These are phyloP conservation scores for Euphorbia pulcherrima DNA, from an alignment of 345 rosid genomes.

Conservation along the genomic window DNA sequence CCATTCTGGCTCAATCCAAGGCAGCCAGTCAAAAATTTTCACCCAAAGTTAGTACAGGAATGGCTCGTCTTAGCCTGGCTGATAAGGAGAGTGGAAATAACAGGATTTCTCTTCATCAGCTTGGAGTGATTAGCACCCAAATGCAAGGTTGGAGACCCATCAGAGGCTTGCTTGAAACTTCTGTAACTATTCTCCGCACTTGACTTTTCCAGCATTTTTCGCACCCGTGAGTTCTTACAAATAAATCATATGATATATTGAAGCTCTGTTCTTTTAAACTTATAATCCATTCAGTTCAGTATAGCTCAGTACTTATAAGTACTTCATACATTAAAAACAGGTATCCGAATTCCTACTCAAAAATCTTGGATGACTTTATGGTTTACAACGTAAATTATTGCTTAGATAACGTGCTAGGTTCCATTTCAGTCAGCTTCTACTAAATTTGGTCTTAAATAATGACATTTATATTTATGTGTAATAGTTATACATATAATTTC, in stretches of 20 bases:
- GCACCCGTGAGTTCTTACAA: conserved; percentile 63
- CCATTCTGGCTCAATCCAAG: conserved; percentile 56
- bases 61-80: conserved; percentile 61
- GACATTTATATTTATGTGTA: no score
- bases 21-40: conserved; percentile 35
- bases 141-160: conserved; percentile 83
- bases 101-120: conserved; percentile 57
- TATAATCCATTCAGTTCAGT: no score
- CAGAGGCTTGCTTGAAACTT: conserved; percentile 81
- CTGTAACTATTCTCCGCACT: conserved; percentile 72
- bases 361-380: no score
- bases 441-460: no score
- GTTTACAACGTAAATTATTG: no score
- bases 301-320: no score
- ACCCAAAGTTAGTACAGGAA: conserved; percentile 44
- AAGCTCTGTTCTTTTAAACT: no score
- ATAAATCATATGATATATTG: background rate
- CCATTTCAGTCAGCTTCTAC: no score
- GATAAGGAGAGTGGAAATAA: conserved; percentile 42
- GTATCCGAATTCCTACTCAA: no score
- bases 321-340: no score
- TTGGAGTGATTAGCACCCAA: conserved; percentile 60
- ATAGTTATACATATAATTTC: no score
- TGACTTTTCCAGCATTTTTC: conserved; percentile 95
- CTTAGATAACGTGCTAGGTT: no score